Percentiles rank a stretch among this genome's conserved stretches.
phyloP scores from a whole-genome alignment of 202 grass and related monocot species.

The Hordeum pubiflorum region DNA sequence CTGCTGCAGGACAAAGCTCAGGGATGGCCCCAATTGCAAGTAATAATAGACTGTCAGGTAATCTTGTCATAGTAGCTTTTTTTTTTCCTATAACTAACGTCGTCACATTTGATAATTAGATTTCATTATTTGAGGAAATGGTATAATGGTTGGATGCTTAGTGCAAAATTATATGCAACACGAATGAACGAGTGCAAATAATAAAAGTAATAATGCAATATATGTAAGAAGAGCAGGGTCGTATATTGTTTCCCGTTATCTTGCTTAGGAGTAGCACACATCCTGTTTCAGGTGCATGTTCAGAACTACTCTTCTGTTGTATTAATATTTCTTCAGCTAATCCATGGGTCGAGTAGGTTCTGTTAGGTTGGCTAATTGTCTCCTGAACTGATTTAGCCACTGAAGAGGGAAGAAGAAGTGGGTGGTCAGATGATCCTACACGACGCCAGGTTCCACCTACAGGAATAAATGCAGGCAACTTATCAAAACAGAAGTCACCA shows the following conservation, averaged over 20 bases:
- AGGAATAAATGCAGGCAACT: conserved; percentile 57
- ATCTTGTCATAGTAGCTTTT: conserved; percentile 3
- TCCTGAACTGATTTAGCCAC: conserved; percentile 30
- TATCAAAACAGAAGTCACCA: conserved; percentile 73
- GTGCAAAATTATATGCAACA: conserved; percentile 16
- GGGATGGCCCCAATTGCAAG: conserved; percentile 48
- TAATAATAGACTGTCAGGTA: conserved; percentile 56
- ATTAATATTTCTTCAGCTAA: conserved; percentile 1
- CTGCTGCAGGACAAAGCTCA: conserved; percentile 63
- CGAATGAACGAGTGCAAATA: background rate
- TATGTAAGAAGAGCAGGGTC: background rate
- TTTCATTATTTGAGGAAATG: background rate
- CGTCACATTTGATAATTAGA: background rate
- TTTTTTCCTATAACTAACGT: background rate
- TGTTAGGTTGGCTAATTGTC: background rate
- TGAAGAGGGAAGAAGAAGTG: conserved; percentile 57
- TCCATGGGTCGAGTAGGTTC: background rate
- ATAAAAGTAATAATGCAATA: background rate
- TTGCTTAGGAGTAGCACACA: background rate
- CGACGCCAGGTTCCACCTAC: conserved; percentile 52
- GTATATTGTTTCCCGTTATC: background rate
- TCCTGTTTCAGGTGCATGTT: background rate
- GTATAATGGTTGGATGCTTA: background rate
- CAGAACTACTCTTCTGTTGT: conserved; percentile 3
- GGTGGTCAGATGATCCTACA: conserved; percentile 55